These are phyloP conservation scores for Taxillus chinensis DNA, from an alignment of 164 flowering plant genomes.

Conservation along the genomic window DNA sequence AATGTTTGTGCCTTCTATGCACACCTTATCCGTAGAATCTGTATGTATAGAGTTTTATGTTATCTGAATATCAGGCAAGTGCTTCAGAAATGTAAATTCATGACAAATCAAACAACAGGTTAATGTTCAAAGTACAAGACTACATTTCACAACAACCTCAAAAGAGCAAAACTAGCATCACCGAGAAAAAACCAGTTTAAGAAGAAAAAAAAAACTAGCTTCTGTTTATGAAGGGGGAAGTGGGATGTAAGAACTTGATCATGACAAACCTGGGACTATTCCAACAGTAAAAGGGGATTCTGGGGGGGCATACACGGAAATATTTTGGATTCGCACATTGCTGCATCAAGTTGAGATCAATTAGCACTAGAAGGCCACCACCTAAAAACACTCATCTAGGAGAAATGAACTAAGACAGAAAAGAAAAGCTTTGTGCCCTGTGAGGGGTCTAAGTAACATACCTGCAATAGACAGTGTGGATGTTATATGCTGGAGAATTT, in stretches of 20 bases:
- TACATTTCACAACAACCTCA: too few species aligned
- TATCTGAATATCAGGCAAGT: too few species aligned
- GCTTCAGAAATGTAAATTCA: too few species aligned
- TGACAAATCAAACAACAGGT: too few species aligned
- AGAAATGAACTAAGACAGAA: not conserved
- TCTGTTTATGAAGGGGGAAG: too few species aligned
- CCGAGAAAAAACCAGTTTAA: too few species aligned
- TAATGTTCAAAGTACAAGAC: too few species aligned
- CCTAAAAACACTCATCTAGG: too few species aligned
- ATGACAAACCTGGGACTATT: constrained; percentile 50
- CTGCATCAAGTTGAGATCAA: constrained; percentile 26
- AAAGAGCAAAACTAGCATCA: too few species aligned
- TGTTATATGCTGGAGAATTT: constrained; percentile 71
- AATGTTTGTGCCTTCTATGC: constrained; percentile 60
- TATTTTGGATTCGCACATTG: constrained; percentile 40
- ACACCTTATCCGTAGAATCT: constrained; percentile 56
- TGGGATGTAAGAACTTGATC: too few species aligned
- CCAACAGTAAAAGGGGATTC: constrained; percentile 59
- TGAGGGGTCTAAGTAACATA: constrained; percentile 7
- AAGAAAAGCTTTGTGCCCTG: not conserved
- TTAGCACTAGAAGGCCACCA: too few species aligned
- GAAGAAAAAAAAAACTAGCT: too few species aligned
- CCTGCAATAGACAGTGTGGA: constrained; percentile 96
- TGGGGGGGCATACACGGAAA: constrained; percentile 38
- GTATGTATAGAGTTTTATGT: constrained; percentile 1